Evolutionary conservation across 306 rosid genomes (phyloP).

Genomic region (Casuarina glauca): DNA sequence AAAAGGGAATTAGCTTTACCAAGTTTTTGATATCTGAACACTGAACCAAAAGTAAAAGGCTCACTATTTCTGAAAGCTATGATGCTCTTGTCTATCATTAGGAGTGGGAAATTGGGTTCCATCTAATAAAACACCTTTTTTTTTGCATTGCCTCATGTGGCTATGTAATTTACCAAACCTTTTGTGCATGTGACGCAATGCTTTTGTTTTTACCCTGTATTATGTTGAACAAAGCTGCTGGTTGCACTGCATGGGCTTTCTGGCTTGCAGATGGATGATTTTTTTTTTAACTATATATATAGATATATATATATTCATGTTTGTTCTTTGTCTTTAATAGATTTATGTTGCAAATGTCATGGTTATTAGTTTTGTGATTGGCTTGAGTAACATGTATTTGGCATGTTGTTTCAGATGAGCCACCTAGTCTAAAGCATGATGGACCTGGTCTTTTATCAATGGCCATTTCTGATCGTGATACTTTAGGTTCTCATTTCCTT

Average conservation of each 20-base stretch:
- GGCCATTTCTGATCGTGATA: conserved; percentile 75
- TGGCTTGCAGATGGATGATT: neutral
- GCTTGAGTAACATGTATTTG: conserved; percentile 1
- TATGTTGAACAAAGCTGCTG: neutral
- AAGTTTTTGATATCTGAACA: neutral
- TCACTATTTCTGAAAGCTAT: neutral
- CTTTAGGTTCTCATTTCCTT: conserved; percentile 82
- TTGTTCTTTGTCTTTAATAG: neutral
- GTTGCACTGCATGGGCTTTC: neutral
- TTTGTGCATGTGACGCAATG: neutral
- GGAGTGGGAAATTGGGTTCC: neutral
- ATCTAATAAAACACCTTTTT: neutral
- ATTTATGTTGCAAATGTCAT: neutral
- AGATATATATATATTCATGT: neutral
- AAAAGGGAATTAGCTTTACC: neutral
- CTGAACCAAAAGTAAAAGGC: no score
- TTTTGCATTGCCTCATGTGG: neutral
- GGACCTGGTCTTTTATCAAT: conserved; percentile 76
- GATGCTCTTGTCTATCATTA: neutral
- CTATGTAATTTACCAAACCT: neutral
- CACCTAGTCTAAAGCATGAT: conserved; percentile 76
- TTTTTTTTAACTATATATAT: no score
- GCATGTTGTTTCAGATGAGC: conserved; percentile 64
- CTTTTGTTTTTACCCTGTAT: neutral
- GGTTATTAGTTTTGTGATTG: neutral